Evolutionary conservation across 1,284 basidiomycete species (phyloP).

Genomic region (Termitomyces sp.): DNA sequence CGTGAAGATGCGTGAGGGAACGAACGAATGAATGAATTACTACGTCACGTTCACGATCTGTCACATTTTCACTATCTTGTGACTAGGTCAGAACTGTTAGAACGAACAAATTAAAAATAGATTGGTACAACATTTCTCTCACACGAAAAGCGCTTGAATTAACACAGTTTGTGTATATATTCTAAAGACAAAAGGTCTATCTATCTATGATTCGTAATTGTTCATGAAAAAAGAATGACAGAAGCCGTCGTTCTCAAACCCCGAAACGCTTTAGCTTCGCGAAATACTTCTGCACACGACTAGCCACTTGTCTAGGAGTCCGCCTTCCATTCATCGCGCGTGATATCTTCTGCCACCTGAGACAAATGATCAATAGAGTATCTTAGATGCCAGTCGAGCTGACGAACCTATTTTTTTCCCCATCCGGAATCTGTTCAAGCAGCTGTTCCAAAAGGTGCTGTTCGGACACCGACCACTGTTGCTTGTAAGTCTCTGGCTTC

Average conservation of each 20-base stretch:
- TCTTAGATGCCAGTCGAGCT: constrained; percentile 2
- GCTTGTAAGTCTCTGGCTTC: constrained; percentile 69
- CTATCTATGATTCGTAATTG: not conserved
- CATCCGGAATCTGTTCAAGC: constrained; percentile 68
- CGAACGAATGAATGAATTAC: no score
- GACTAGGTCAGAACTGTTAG: not conserved
- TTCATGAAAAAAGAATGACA: not conserved
- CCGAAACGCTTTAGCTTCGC: constrained; percentile 76
- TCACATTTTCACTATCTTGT: constrained; percentile 15
- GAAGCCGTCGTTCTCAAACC: constrained; percentile 15
- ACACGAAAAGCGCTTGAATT: no score
- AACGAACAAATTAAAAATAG: no score
- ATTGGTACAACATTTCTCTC: no score
- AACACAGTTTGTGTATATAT: not conserved
- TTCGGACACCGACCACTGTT: constrained; percentile 68
- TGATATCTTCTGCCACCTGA: constrained; percentile 75
- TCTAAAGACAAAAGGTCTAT: not conserved
- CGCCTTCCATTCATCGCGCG: constrained; percentile 69
- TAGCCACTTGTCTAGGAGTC: constrained; percentile 78
- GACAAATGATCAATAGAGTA: not conserved
- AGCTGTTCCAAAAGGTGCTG: constrained; percentile 70
- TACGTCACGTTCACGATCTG: constrained; percentile 21
- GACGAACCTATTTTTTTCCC: constrained; percentile 65
- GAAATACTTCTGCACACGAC: constrained; percentile 80
- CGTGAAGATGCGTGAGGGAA: not conserved